These are phyloP conservation scores for Ophiognomonia clavigignenti-juglandacearum DNA, from an alignment of 2,329 filamentous ascomycete genomes.

Conservation along the genomic window DNA sequence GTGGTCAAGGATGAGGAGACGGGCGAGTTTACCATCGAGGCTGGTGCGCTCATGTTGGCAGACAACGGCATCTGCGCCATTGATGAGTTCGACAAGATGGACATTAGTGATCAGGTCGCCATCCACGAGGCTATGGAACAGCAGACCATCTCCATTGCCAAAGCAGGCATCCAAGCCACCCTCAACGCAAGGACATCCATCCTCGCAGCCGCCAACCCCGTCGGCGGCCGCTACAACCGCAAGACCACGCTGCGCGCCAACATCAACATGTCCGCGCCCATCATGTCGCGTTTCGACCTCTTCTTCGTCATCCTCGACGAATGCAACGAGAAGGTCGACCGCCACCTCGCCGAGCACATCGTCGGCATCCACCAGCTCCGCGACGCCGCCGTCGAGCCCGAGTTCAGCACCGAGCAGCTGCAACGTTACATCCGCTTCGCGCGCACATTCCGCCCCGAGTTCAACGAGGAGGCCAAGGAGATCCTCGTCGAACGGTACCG, in stretches of 20 bases:
- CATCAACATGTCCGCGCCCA: slow-evolving; percentile 97
- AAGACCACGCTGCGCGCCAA: slow-evolving; percentile 91
- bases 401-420: slow-evolving; percentile 93
- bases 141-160: slow-evolving; percentile 98
- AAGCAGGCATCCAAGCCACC: slow-evolving; percentile 96
- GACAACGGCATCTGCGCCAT: slow-evolving; percentile 97
- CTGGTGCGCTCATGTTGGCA: slow-evolving; percentile 94
- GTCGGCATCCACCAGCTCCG: slow-evolving; percentile 89
- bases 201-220: slow-evolving; percentile 91
- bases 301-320: slow-evolving; percentile 98
- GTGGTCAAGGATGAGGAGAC: slow-evolving; percentile 98
- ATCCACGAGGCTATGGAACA: slow-evolving; percentile 99
- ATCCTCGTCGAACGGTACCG: slow-evolving; percentile 91
- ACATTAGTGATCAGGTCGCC: slow-evolving; percentile 91
- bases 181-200: slow-evolving; percentile 94
- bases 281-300: slow-evolving; percentile 98
- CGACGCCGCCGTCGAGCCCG: slow-evolving; percentile 84
- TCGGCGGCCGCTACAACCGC: slow-evolving; percentile 94
- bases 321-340: slow-evolving; percentile 87
- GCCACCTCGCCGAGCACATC: slow-evolving; percentile 90
- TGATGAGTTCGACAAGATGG: slow-evolving; percentile 99
- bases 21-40: slow-evolving; percentile 97
- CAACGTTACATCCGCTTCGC: slow-evolving; percentile 98
- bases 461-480: slow-evolving; percentile 80
- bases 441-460: slow-evolving; percentile 87